Conservation (phyloP, 352 stramenopile genomes). For the Phytophthora sojae region DNA sequence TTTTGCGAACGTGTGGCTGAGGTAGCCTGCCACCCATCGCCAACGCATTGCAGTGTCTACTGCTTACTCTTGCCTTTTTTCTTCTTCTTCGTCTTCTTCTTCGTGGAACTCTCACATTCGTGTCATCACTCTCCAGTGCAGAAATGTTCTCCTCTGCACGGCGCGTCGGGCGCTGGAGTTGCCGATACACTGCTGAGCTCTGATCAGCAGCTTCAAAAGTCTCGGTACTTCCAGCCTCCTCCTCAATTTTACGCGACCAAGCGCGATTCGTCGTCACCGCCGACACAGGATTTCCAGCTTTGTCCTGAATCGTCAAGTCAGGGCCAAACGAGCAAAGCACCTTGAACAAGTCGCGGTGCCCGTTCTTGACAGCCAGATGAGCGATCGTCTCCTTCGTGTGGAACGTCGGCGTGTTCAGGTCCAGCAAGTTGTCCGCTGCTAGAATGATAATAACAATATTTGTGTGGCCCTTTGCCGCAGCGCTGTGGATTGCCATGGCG, state of each 20-base stretch:
- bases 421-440: neutral
- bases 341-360: neutral
- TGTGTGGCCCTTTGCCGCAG: neutral
- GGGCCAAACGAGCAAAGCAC: neutral
- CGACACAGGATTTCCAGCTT: neutral
- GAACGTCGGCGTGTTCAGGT: conserved; percentile 1
- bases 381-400: conserved; percentile 4
- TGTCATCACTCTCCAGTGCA: neutral
- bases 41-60: neutral
- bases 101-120: neutral
- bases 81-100: neutral
- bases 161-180: neutral
- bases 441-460: neutral
- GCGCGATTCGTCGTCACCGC: neutral
- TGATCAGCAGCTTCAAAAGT: neutral
- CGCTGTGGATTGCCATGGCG: neutral
- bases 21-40: too few relatives aligned
- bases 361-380: neutral
- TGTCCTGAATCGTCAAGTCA: neutral
- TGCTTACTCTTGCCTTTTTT: neutral
- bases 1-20: neutral
- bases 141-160: neutral
- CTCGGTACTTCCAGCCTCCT: neutral
- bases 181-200: neutral
- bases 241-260: conserved; percentile 1